Evolutionary conservation across 257 asterid genomes (phyloP).

Genomic region (Scutellaria galericulata): DNA sequence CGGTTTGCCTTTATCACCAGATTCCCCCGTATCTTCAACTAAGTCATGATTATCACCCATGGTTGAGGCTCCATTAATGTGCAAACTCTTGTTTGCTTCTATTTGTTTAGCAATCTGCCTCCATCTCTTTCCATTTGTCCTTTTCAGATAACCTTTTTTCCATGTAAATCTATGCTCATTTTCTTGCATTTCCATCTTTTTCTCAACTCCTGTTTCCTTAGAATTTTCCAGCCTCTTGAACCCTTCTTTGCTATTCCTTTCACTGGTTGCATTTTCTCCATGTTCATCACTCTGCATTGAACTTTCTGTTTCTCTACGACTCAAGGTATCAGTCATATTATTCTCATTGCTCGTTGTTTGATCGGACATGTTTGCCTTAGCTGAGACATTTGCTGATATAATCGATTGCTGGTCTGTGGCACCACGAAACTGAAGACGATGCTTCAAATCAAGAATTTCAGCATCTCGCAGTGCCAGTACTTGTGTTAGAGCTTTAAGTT

Average conservation of each 20-base stretch:
- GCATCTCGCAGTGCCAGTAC: conserved; percentile 41
- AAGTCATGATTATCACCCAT: conserved; percentile 3
- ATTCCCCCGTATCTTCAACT: not conserved
- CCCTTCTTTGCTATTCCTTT: conserved; percentile 31
- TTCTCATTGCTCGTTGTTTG: not conserved
- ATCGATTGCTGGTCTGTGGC: conserved; percentile 42
- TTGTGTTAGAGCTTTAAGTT: conserved; percentile 43
- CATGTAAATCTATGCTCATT: conserved; percentile 32
- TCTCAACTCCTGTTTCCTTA: conserved; percentile 16
- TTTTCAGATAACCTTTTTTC: conserved; percentile 36
- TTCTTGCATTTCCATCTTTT: conserved; percentile 40
- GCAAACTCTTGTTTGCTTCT: conserved; percentile 29
- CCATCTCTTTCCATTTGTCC: conserved; percentile 50
- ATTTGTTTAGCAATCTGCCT: conserved; percentile 30
- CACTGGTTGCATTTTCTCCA: conserved; percentile 12
- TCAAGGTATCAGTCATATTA: no score
- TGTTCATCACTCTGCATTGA: conserved; percentile 10
- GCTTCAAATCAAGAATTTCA: conserved; percentile 51
- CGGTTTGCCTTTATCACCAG: not conserved
- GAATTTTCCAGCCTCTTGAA: conserved; percentile 26
- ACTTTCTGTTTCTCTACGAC: no score
- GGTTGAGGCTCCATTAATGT: conserved; percentile 22
- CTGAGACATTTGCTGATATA: conserved; percentile 28
- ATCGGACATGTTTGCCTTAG: conserved; percentile 7
- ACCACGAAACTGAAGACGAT: conserved; percentile 37